A percentile compares a stretch with the other conserved stretches of the same genome.
phyloP scores from a whole-genome alignment of 768 basidiomycete genomes.

The Boletus rubescentipes region DNA sequence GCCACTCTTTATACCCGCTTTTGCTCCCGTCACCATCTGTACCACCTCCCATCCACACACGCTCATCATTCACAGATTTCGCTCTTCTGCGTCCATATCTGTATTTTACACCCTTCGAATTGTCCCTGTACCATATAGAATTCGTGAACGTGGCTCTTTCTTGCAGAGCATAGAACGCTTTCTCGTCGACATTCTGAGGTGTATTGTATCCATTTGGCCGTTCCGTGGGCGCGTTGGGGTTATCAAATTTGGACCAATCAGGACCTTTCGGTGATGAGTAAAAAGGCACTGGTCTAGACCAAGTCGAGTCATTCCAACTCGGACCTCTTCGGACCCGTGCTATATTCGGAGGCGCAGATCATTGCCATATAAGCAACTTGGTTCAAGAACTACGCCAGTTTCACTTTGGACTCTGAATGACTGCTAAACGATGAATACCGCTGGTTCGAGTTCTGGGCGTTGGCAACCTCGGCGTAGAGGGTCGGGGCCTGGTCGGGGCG shows the following conservation, averaged over 20 bases:
- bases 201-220: not conserved
- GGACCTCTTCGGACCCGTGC: too few relatives aligned
- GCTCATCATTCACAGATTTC: slow-evolving; percentile 20
- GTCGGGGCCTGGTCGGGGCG: not conserved
- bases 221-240: too few relatives aligned
- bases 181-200: not conserved
- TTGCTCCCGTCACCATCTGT: slow-evolving; percentile 25
- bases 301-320: too few relatives aligned
- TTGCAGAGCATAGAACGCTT: slow-evolving; percentile 14
- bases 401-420: too few relatives aligned
- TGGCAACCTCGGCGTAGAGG: slow-evolving; percentile 26
- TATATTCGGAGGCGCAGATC: not conserved
- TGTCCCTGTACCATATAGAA: slow-evolving; percentile 19
- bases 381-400: too few relatives aligned
- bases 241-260: too few relatives aligned
- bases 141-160: not conserved
- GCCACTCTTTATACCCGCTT: slow-evolving; percentile 29
- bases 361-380: too few relatives aligned
- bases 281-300: too few relatives aligned
- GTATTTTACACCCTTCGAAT: slow-evolving; percentile 17
- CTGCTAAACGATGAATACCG: slow-evolving; percentile 2
- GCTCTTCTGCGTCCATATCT: slow-evolving; percentile 11
- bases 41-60: slow-evolving; percentile 22
- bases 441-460: not conserved
- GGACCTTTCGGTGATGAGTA: too few relatives aligned